Base-by-base conservation (phyloP, 345 rosid species). In the Trapa incisa region DNA sequence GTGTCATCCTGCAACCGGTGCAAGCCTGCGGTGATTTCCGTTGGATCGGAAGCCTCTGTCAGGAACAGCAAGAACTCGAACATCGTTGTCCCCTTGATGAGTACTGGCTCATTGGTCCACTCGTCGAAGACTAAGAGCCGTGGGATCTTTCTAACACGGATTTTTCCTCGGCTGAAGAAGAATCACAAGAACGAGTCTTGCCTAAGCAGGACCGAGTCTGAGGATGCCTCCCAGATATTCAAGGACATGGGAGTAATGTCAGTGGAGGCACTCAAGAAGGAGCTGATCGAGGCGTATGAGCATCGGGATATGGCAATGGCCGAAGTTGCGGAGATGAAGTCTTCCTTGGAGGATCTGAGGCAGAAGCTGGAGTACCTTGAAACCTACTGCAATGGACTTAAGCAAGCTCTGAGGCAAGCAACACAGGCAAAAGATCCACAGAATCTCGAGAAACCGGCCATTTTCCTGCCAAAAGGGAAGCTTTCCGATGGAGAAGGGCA, bases 361-460 rank as follows among this genome's bases (percentile, higher is more conserved):
- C 81, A 85, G 76, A 94, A 87, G 83, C 85, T 91, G 62, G 91
- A 87, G 79, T 85, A 87, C 73, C 73, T 94, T 80, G 97, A 91
- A 78, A 80, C 75, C 36, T 89, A 94, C 50, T 89, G 99, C 61
- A 95, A 86, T 60, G 87, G 83, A 70, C 83, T 94, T 43, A 94
- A 88, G 84, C 89, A 75, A 74, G 91, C 92, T 29, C 74, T 87
- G 66, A 82, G 81, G 78, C 91, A 85, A 75, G 87, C 89, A 68
- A 84, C 85, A 60, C 77, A 65, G 58, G 60, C 74, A 48, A 77
- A 78, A 70, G 84, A 76, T 29, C 69, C 71, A 62, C 79, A 63
- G 43, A 32, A 66, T 15, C 47, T 47, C 5, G 85, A 74, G 65
- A 77, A 74, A 73, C 77, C 76, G 0, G 77, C 77, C 48, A 78